Evolutionary conservation across 2,329 filamentous ascomycete species (phyloP).

Genomic region (Hypoxylon sp.): DNA sequence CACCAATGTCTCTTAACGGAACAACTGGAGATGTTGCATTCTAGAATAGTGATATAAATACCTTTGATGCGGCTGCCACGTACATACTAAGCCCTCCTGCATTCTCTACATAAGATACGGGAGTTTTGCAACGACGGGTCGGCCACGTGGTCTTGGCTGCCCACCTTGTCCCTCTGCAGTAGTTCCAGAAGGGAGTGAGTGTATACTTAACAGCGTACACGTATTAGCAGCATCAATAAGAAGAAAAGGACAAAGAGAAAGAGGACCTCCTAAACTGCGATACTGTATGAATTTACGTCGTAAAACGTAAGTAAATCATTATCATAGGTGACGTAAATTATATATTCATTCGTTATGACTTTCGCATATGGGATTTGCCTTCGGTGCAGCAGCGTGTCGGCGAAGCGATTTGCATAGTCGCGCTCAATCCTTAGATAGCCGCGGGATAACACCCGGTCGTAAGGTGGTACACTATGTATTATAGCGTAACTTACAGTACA

Average conservation of each 20-base stretch:
- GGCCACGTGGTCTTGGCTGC: slow-evolving; percentile 34
- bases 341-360: no score
- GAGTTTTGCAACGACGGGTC: slow-evolving; percentile 1
- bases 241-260: background rate
- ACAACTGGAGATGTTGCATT: no score
- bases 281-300: background rate
- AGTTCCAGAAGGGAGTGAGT: background rate
- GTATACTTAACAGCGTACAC: background rate
- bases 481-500: background rate
- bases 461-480: no score
- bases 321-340: no score
- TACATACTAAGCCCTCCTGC: background rate
- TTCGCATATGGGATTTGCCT: background rate
- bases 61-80: background rate
- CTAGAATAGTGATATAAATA: background rate
- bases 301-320: background rate
- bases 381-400: background rate
- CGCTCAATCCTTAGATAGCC: background rate
- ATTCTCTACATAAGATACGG: background rate
- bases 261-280: background rate
- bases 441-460: background rate
- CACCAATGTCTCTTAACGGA: no score
- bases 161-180: background rate
- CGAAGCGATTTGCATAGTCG: background rate
- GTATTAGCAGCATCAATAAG: background rate